Evolutionary conservation across 345 rosid species (phyloP), one percentile per base, ranked within the genome.

Genomic region (Syzygium grande): DNA sequence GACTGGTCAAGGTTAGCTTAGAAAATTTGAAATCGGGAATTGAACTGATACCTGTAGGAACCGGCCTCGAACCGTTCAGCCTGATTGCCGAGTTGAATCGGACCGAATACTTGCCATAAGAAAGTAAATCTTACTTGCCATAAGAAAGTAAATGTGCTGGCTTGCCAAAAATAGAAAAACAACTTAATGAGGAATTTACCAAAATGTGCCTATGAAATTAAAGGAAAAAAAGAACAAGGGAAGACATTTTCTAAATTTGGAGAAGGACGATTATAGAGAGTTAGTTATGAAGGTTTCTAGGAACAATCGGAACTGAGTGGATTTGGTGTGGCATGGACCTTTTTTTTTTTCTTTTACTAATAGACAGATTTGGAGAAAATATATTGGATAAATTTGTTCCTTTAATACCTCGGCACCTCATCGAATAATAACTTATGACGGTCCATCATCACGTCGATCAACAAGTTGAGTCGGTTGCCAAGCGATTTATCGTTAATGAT

Each of bases 1-100:
- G 83, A 19, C 7, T 1, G 5, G 2, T 73, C 0, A 0, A n/a
- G 15, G 17, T n/a, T 8, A 1, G 3, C 6, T 13, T 3, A 17
- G n/a, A 13, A 27, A 61, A 30, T 30, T 30, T 1, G 38, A 65
- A 65, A 30, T 0, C 0, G 1, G 2, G 6, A 34, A 17, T 34
- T 38, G 7, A 10, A 68, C 6, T 0, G 0, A 3, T 19, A 34
- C 13, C 22, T 0, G 2, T 4, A 7, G 5, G 8, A 61, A 61
- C 2, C 7, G 4, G 0, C 7, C 34, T 6, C 6, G 46, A 12
- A 25, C 11, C 17, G 7, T 52, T 61, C 1, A 0, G 17, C 19
- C 2, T n/a, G 4, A 73, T 34, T 38, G 4, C 6, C 5, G 14
- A 11, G 14, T 73, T 19, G 27, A 73, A 38, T 11, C 0, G 0